These are phyloP conservation scores for Cubamyces sp. DNA, from an alignment of 768 basidiomycete species.

Conservation along the genomic window DNA sequence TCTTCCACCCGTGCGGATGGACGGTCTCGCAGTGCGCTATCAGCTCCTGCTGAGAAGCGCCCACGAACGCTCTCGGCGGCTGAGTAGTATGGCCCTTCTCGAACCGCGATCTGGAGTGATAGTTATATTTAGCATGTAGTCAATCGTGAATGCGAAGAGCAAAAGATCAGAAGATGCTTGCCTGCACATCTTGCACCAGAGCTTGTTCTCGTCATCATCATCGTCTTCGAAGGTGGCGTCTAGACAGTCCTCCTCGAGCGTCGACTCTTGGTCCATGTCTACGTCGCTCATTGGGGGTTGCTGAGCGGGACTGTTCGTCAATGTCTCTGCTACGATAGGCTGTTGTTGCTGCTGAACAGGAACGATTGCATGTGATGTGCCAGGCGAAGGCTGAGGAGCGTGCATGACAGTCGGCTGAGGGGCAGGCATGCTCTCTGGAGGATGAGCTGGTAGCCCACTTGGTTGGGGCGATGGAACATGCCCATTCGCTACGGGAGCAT, in stretches of 20 bases:
- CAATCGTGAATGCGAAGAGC: not conserved
- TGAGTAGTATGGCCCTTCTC: slow-evolving; percentile 33
- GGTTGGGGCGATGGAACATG: not conserved
- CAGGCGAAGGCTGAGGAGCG: not conserved
- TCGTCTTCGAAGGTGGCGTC: slow-evolving; percentile 39
- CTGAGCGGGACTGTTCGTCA: not conserved
- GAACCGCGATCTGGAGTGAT: slow-evolving; percentile 40
- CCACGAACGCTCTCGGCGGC: slow-evolving; percentile 41
- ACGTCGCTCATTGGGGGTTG: slow-evolving; percentile 29
- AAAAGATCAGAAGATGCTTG: slow-evolving; percentile 34
- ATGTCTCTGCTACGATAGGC: not conserved
- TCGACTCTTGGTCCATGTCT: slow-evolving; percentile 33
- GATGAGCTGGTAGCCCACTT: not conserved
- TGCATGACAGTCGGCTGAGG: not conserved
- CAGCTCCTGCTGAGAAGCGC: slow-evolving; percentile 47
- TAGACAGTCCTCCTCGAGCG: slow-evolving; percentile 49
- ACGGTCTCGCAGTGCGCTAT: slow-evolving; percentile 51
- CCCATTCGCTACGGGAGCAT: not conserved
- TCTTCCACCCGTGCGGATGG: slow-evolving; percentile 55
- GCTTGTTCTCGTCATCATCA: slow-evolving; percentile 34
- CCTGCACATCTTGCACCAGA: slow-evolving; percentile 57
- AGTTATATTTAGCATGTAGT: not conserved
- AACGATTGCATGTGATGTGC: not conserved
- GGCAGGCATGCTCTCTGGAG: too few relatives aligned
- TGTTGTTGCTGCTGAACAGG: not conserved